Evolutionary conservation across 2,329 filamentous ascomycete genomes (phyloP), one percentile per base, ranked within the genome.

Genomic region (Pseudocercospora pini-densiflorae): DNA sequence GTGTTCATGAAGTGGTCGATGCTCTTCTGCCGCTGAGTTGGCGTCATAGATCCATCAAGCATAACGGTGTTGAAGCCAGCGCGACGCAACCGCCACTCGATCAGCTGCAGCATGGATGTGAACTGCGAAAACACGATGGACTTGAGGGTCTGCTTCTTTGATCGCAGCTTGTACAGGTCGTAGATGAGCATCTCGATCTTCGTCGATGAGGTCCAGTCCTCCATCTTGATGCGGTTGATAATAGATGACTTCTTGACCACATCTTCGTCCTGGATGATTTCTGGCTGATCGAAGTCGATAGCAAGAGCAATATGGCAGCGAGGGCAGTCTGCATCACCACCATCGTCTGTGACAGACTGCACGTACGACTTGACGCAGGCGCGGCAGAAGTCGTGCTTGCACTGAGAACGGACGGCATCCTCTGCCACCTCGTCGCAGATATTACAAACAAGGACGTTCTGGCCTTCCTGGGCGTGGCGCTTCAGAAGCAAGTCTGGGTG

Each of bases 41-140:
- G 95, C 29, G 92, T 96, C 95, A 99, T 99, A 79, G 90, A 96
- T 24, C 95, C 95, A 77, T 99, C 95, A 5, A 99, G 87, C 93
- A 99, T 97, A 65, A 98, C 95, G 0, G 95, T 99, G 47, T 93
- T 97, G 81, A 99, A 97, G 5, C 95, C 95, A n/a, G 94, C 95
- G 67, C 94, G 91, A 64, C 94, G 92, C 61, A 99, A 87, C 62
- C 94, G 92, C 94, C 94, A 98, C 81, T 98, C 94, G 55, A 97
- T 94, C 27, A 98, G 87, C 82, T 97, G 94, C 66, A 98, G 83
- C 94, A 98, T 98, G 1, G 92, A 95, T 0, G 94, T 97, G 77
- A 98, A 98, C 75, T 97, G 94, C 8, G 92, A 97, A 79, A 98
- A 98, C 70, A 98, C 95, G 76, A 98, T 98, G 3, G 92, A 96